A percentile compares a stretch with the other conserved stretches of the same genome.
Evolutionary conservation across 176 grass and related monocot species (phyloP).

Genomic region (Hyparrhenia diplandra): DNA sequence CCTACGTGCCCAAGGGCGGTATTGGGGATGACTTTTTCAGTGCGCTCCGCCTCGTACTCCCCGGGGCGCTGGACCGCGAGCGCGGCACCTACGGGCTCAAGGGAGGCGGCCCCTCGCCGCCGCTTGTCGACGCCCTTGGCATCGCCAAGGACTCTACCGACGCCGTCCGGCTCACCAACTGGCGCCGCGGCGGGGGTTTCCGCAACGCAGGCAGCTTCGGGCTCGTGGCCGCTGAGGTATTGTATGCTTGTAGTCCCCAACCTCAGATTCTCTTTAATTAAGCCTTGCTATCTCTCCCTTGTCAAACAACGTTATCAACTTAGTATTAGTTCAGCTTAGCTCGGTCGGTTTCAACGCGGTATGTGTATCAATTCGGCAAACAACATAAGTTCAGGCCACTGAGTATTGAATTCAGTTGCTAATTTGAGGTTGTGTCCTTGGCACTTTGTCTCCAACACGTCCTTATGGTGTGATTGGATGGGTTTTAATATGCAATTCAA

Average conservation of each 20-base stretch:
- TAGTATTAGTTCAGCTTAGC: background rate
- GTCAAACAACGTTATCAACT: background rate
- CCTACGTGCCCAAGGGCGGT: conserved; percentile 56
- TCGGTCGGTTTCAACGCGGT: background rate
- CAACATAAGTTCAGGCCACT: background rate
- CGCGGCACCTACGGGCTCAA: conserved; percentile 89
- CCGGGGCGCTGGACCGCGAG: conserved; percentile 82
- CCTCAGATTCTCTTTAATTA: background rate
- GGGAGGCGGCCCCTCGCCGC: conserved; percentile 72
- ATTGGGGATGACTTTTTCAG: conserved; percentile 71
- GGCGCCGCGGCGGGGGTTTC: conserved; percentile 57
- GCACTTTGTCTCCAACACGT: background rate
- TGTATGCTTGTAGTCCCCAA: background rate
- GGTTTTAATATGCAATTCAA: background rate
- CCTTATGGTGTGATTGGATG: background rate
- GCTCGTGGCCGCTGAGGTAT: conserved; percentile 83
- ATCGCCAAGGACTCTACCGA: conserved; percentile 87
- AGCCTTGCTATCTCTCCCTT: background rate
- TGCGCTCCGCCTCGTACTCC: conserved; percentile 68
- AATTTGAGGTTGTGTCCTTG: background rate
- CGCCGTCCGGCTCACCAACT: conserved; percentile 75
- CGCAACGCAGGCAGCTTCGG: conserved; percentile 87
- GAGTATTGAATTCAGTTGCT: background rate
- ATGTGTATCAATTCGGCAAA: background rate
- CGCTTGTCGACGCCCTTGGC: conserved; percentile 75